Percentiles rank a stretch among this genome's conserved stretches.
Conservation (phyloP, 306 rosid genomes). For the Amphicarpaea edgeworthii region DNA sequence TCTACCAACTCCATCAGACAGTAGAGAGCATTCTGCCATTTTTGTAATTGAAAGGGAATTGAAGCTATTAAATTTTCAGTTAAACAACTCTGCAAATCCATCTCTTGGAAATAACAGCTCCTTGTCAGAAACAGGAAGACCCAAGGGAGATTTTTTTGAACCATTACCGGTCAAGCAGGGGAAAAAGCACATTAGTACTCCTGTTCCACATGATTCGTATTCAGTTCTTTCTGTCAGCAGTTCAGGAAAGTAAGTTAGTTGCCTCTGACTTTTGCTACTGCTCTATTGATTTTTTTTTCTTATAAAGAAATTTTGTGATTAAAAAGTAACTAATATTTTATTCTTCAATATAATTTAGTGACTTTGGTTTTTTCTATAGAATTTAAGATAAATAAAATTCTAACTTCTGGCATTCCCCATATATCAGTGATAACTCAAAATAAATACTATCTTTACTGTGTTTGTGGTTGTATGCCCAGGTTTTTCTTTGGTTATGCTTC, state of each 20-base stretch:
- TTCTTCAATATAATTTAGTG: constrained; percentile 27
- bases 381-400: constrained; percentile 18
- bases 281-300: background rate
- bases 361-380: constrained; percentile 28
- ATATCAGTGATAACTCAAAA: constrained; percentile 15
- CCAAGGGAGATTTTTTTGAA: constrained; percentile 80
- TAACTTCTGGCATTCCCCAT: constrained; percentile 13
- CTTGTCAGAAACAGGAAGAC: constrained; percentile 84
- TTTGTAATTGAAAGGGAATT: constrained; percentile 91
- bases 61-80: constrained; percentile 87
- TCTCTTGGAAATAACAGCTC: constrained; percentile 93
- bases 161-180: constrained; percentile 91
- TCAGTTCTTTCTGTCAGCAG: constrained; percentile 97
- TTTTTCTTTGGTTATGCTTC: constrained; percentile 21
- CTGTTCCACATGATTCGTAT: constrained; percentile 98
- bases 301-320: constrained; percentile 6
- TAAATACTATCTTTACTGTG: constrained; percentile 4
- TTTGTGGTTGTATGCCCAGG: constrained; percentile 6
- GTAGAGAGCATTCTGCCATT: constrained; percentile 93
- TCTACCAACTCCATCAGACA: constrained; percentile 84
- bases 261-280: constrained; percentile 41
- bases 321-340: constrained; percentile 1
- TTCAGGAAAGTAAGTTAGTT: constrained; percentile 99
- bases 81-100: constrained; percentile 91
- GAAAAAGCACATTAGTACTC: constrained; percentile 92